Evolutionary conservation across 2,329 filamentous ascomycete species (phyloP).

Genomic region (Colletotrichum nymphaeae): DNA sequence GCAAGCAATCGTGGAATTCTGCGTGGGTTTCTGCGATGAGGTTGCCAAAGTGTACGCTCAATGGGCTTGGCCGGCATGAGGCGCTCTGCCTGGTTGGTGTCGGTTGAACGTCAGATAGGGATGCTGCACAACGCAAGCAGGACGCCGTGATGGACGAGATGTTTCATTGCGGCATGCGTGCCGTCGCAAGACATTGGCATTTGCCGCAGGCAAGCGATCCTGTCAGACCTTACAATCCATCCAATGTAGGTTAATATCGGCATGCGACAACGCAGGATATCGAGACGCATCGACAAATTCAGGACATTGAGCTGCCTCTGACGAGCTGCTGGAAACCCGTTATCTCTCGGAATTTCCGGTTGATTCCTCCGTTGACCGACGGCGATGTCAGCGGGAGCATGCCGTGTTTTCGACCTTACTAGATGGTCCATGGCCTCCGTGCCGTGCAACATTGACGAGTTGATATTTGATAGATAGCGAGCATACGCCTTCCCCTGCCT

Average conservation of each 20-base stretch:
- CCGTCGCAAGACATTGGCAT: slow-evolving; percentile 17
- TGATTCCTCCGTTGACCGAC: background rate
- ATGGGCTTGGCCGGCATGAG: slow-evolving; percentile 28
- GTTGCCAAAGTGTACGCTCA: slow-evolving; percentile 20
- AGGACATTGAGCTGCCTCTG: background rate
- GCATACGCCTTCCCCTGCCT: slow-evolving; percentile 5
- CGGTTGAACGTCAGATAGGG: slow-evolving; percentile 25
- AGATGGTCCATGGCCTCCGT: background rate
- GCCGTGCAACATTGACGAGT: background rate
- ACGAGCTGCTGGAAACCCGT: background rate
- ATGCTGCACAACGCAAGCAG: slow-evolving; percentile 17
- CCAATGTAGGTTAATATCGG: background rate
- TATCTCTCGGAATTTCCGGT: background rate
- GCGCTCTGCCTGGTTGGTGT: slow-evolving; percentile 7
- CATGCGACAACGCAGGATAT: slow-evolving; percentile 10
- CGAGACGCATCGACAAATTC: background rate
- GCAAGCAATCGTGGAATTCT: slow-evolving; percentile 30
- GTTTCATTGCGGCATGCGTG: background rate
- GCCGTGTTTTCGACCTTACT: background rate
- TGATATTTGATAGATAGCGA: slow-evolving; percentile 25
- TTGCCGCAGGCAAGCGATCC: slow-evolving; percentile 3
- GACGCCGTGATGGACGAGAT: slow-evolving; percentile 3
- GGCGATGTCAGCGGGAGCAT: background rate
- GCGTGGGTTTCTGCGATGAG: slow-evolving; percentile 9
- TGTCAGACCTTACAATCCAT: slow-evolving; percentile 10